Evolutionary conservation across 345 rosid species (phyloP).

Genomic region (Cardamine resedifolia): DNA sequence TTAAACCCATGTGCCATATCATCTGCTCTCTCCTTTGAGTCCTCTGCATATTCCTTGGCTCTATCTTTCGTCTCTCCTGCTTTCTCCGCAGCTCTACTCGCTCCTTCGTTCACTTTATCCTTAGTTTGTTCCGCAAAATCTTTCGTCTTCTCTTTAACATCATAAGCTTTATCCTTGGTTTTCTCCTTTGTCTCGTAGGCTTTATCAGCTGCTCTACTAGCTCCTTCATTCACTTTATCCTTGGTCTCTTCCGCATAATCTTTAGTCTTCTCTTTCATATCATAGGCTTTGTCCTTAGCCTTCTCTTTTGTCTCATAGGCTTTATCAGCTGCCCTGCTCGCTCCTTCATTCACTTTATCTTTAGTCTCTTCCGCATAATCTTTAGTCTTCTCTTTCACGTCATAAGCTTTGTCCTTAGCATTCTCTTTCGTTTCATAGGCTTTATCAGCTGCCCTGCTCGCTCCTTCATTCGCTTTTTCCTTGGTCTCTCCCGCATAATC

Average conservation of each 20-base stretch:
- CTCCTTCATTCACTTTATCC: slow-evolving; percentile 33
- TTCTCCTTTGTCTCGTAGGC: slow-evolving; percentile 24
- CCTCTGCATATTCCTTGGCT: slow-evolving; percentile 22
- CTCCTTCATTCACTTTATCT: slow-evolving; percentile 21
- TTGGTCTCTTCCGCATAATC: neutral
- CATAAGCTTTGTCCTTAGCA: slow-evolving; percentile 12
- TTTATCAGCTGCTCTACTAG: slow-evolving; percentile 17
- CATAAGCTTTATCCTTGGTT: slow-evolving; percentile 25
- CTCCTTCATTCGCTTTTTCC: neutral
- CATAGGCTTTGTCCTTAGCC: slow-evolving; percentile 16
- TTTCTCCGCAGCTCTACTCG: slow-evolving; percentile 1
- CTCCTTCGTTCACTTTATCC: slow-evolving; percentile 23
- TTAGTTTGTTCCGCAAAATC: slow-evolving; percentile 5
- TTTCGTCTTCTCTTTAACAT: slow-evolving; percentile 24
- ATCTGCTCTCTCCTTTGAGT: slow-evolving; percentile 26
- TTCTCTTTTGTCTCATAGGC: slow-evolving; percentile 20
- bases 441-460: slow-evolving; percentile 5
- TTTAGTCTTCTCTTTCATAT: neutral
- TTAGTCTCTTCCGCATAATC: slow-evolving; percentile 14
- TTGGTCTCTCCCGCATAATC: neutral
- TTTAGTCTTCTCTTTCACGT: neutral
- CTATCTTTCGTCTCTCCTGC: slow-evolving; percentile 11
- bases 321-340: slow-evolving; percentile 28
- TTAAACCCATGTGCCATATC: slow-evolving; percentile 36
- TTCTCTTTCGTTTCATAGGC: slow-evolving; percentile 10